Conservation (phyloP, 257 asterid genomes). For the Cordia subcordata region DNA sequence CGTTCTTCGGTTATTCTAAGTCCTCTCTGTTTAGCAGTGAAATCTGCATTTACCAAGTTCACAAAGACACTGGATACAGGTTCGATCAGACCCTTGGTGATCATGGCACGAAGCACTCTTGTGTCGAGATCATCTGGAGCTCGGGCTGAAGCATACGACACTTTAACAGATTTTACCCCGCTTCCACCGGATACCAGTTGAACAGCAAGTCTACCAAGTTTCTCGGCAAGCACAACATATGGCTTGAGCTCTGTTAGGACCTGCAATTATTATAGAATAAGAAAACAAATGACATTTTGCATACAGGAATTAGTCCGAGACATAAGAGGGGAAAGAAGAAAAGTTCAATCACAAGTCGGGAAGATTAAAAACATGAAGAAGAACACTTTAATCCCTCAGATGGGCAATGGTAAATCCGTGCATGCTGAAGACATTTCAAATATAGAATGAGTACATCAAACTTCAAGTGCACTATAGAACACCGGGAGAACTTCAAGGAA, state of each 20-base stretch:
- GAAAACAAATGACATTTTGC: neutral
- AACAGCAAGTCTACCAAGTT: conserved; percentile 95
- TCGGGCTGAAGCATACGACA: conserved; percentile 76
- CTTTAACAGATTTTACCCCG: conserved; percentile 71
- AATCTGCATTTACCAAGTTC: conserved; percentile 86
- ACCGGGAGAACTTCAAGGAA: neutral
- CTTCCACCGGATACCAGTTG: conserved; percentile 87
- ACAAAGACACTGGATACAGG: conserved; percentile 78
- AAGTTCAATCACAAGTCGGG: too few species aligned
- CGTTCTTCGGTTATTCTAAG: conserved; percentile 75
- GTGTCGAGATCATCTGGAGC: conserved; percentile 95
- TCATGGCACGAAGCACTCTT: conserved; percentile 89
- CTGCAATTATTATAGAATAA: conserved; percentile 29
- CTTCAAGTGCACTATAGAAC: too few species aligned
- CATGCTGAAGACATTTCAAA: too few species aligned
- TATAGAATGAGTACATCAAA: too few species aligned
- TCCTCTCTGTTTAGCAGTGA: conserved; percentile 88
- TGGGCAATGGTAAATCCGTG: too few species aligned
- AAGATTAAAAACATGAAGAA: too few species aligned
- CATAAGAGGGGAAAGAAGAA: too few species aligned
- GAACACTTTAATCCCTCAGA: too few species aligned
- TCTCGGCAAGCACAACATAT: conserved; percentile 76
- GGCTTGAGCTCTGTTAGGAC: conserved; percentile 86
- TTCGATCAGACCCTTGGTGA: conserved; percentile 87
- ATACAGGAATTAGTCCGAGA: too few species aligned